Conservation (phyloP, 1,139 yeast species). For the Sugiyamaella xylanicola region DNA sequence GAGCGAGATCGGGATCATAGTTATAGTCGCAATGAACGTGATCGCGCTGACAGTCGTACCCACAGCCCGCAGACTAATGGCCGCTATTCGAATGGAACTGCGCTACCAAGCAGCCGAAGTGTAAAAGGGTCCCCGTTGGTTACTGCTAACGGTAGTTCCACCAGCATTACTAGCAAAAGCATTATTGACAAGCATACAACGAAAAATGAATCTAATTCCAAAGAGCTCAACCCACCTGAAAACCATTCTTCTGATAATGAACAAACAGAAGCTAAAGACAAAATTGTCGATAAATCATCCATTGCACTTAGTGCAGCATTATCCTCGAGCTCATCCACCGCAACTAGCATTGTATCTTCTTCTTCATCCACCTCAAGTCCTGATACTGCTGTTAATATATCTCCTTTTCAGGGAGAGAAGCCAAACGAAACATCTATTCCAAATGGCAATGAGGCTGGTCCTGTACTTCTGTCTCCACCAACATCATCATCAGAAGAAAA, state of each 20-base stretch:
- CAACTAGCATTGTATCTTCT: neutral
- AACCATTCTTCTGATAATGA: too few relatives aligned
- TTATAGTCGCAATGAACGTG: neutral
- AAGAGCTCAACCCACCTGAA: too few relatives aligned
- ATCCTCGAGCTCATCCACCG: neutral
- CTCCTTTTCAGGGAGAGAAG: neutral
- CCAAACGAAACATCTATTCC: neutral
- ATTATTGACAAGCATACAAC: too few relatives aligned
- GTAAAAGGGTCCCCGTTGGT: too few relatives aligned
- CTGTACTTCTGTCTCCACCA: neutral
- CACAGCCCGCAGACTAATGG: neutral
- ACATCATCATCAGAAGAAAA: neutral
- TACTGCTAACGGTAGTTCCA: too few relatives aligned
- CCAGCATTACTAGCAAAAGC: neutral
- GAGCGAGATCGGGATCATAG: constrained; percentile 16
- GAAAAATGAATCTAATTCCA: too few relatives aligned
- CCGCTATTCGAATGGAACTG: too few relatives aligned
- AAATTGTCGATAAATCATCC: neutral
- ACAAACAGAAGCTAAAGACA: neutral
- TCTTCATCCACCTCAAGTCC: neutral
- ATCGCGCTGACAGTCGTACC: neutral
- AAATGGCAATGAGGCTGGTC: neutral
- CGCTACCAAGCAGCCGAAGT: too few relatives aligned
- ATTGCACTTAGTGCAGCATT: neutral
- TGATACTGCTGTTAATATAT: neutral